Evolutionary conservation across 2,329 filamentous ascomycete genomes (phyloP).

Genomic region (Ceratocystis huliohia): DNA sequence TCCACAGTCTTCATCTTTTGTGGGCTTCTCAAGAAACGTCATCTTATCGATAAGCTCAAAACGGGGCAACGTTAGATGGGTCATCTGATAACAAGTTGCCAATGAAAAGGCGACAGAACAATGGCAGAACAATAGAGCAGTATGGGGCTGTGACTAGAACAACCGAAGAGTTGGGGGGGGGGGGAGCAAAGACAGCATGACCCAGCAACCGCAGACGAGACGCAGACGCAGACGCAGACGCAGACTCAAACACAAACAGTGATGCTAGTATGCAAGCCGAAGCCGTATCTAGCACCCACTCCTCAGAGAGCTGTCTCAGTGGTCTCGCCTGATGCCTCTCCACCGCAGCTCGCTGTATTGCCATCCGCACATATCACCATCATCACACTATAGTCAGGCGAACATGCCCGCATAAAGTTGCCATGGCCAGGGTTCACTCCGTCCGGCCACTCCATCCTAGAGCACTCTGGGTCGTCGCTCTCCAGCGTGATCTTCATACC

Average conservation of each 20-base stretch:
- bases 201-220: background rate
- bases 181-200: background rate
- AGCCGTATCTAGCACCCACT: background rate
- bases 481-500: constrained; percentile 27
- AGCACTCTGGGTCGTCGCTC: constrained; percentile 27
- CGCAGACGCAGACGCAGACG: too few species aligned
- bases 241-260: too few species aligned
- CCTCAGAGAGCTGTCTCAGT: background rate
- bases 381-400: constrained; percentile 11
- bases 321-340: background rate
- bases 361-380: constrained; percentile 9
- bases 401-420: constrained; percentile 25
- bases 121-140: background rate
- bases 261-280: too few species aligned
- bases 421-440: constrained; percentile 29
- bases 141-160: background rate
- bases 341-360: background rate
- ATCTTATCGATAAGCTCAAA: constrained; percentile 15
- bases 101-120: background rate
- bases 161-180: background rate
- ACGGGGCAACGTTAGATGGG: too few species aligned
- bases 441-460: constrained; percentile 28
- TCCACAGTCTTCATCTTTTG: background rate
- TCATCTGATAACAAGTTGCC: constrained; percentile 14
- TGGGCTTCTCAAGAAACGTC: background rate